Evolutionary conservation across 2,329 filamentous ascomycete genomes (phyloP), one percentile per base, ranked within the genome.

Genomic region (Penicillium sp.): DNA sequence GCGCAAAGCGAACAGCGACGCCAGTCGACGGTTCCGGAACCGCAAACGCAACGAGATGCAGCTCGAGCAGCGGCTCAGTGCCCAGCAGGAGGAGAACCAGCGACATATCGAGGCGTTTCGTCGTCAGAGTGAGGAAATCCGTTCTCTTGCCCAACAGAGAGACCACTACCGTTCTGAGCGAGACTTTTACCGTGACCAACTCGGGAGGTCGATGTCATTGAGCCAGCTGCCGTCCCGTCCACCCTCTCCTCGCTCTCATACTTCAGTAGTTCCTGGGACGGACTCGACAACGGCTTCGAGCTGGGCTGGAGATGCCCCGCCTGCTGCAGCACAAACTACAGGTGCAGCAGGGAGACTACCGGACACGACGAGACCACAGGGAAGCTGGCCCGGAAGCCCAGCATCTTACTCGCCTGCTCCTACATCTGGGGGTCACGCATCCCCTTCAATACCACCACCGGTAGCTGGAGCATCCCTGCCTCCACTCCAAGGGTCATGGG

Each of bases 1-100:
- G 52, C 65, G 71, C 7, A 69, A 68, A 52, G 71, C 71, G 3
- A 74, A 74, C 58, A 73, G 71, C 44, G 65, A 69, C 45, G 71
- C 71, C 1, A 73, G 71, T 2, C 61, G 69, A 41, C 57, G 71
- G 20, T 73, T 73, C 50, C 68, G 71, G 31, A 68, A 72, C 37
- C 65, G 70, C 25, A 73, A 73, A 50, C 65, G 70, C 37, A 70
- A 67, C 20, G 70, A 73, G 46, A 56, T 66, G 52, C 69, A 70
- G 50, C 65, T 72, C 48, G 66, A 69, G 49, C 66, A 70, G 52
- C 68, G 65, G 13, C 60, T 73, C 23, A 59, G 56, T 7, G 59
- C 64, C 10, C 65, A 72, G 43, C 64, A 68, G 42, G 69, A 73
- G 1, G 66, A 72, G 47, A 65, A 72, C 20, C 66, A 63, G 32